phyloP scores from a whole-genome alignment of 2,329 filamentous ascomycete species.

The Pestalotiopsis sp. region DNA sequence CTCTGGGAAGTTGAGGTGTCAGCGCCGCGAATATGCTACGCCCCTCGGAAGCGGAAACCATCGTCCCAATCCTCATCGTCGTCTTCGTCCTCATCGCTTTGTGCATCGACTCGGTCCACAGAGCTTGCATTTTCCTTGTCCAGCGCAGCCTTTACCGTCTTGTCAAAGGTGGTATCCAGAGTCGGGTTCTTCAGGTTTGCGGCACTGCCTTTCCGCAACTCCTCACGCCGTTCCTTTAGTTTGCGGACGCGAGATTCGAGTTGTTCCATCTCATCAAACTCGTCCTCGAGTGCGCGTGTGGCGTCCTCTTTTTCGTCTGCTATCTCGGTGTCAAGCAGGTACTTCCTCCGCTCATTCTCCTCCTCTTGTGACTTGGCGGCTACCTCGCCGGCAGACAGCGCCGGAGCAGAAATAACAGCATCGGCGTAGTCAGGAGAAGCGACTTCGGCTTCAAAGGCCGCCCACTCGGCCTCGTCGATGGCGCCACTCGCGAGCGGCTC shows the following conservation, averaged over 20 bases:
- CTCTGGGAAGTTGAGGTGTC: neutral
- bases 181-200: constrained; percentile 20
- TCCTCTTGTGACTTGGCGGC: constrained; percentile 55
- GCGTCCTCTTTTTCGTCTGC: constrained; percentile 78
- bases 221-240: constrained; percentile 73
- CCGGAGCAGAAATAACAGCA: constrained; percentile 70
- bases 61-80: constrained; percentile 57
- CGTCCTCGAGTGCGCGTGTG: constrained; percentile 70
- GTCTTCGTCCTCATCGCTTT: constrained; percentile 40
- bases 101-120: constrained; percentile 23
- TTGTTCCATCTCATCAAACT: constrained; percentile 83
- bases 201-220: constrained; percentile 51
- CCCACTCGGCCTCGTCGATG: constrained; percentile 79
- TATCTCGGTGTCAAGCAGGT: constrained; percentile 57
- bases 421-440: constrained; percentile 47
- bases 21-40: neutral
- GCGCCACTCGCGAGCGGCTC: constrained; percentile 6
- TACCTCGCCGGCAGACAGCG: constrained; percentile 66
- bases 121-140: constrained; percentile 35
- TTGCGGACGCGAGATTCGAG: constrained; percentile 72
- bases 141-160: neutral
- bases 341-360: constrained; percentile 52
- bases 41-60: constrained; percentile 54
- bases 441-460: constrained; percentile 84
- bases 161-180: constrained; percentile 13